Conservation (phyloP, 106 monocot genomes). For the Xerophyta viscosa region DNA sequence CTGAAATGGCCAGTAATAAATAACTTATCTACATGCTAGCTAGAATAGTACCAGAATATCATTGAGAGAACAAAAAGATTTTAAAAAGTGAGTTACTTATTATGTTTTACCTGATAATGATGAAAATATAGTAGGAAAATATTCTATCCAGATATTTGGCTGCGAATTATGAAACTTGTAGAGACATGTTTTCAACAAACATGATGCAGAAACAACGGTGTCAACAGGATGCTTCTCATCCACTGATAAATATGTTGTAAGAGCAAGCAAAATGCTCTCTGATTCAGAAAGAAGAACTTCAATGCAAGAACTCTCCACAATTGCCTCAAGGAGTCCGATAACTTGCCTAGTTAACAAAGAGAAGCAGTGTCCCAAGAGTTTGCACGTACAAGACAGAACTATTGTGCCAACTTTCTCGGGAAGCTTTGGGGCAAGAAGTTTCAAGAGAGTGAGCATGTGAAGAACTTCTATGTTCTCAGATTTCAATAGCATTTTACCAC, state of each 20-base stretch:
- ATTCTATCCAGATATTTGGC: slow-evolving; percentile 34
- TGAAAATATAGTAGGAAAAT: slow-evolving; percentile 46
- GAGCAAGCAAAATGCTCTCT: slow-evolving; percentile 29
- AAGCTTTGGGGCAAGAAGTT: slow-evolving; percentile 35
- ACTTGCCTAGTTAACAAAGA: slow-evolving; percentile 40
- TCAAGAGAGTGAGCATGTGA: slow-evolving; percentile 57
- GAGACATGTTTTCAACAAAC: slow-evolving; percentile 35
- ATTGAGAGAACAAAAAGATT: neutral
- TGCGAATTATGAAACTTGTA: slow-evolving; percentile 36
- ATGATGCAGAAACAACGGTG: slow-evolving; percentile 48
- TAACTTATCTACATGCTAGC: too few relatives aligned
- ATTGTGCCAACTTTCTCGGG: slow-evolving; percentile 35
- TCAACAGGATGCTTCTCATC: slow-evolving; percentile 51
- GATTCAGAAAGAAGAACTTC: slow-evolving; percentile 37
- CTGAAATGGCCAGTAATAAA: too few relatives aligned
- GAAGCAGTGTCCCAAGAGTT: slow-evolving; percentile 37
- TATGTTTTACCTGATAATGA: slow-evolving; percentile 65
- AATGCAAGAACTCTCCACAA: slow-evolving; percentile 33
- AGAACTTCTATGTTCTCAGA: slow-evolving; percentile 34
- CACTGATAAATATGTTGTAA: slow-evolving; percentile 45
- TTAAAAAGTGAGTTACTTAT: too few relatives aligned
- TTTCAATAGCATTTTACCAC: slow-evolving; percentile 14
- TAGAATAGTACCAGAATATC: too few relatives aligned
- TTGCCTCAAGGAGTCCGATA: slow-evolving; percentile 38
- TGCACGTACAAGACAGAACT: slow-evolving; percentile 37